Base-by-base conservation (phyloP, 140 eudicot species). In the Cichorium intybus region DNA sequence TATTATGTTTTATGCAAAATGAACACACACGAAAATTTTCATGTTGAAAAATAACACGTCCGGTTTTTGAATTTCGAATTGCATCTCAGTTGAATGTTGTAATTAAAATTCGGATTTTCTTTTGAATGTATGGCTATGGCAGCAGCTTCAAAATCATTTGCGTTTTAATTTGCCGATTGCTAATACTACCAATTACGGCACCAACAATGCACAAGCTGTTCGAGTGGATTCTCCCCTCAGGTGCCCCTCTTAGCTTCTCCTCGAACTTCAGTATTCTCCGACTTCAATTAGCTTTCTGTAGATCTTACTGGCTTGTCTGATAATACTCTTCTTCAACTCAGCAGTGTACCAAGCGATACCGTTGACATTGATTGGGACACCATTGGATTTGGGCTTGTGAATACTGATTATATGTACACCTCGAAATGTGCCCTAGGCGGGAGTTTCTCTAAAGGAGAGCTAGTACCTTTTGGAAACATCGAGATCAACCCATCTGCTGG, bases 401-500 rank as follows among this genome's bases (percentile, higher is more conserved):
- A 82, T 50, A 86, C 99, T 4, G 99, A 94, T 79, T 84, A 79
- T 65, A 94, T 94, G 99, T 94, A 86, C 54, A 31, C 67, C 37
- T 76, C 74, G 86, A 94, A 86, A 66, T 94, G 97, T 64, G 46
- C 88, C 28, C 76, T 60, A 35, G 99, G 95, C 1, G 90, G 74
- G 49, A 26, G 33, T 23, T 94, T 94, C 69, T 60, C 82, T 10
- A 72, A 82, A 23, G 99, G 99, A 35, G 90, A 89, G 79, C 57
- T 94, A 28, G 84, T 81, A 70, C 86, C 79, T 22, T 94, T 76
- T 77, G 97, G 99, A 51, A 94, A 94, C 85, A 86, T 94, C 22
- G 97, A 86, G 77, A 68, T 94, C 73, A 89, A 79, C 66, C 99
- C 99, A 7, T 79, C 87, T 4, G 94, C 99, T 56, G 95, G 97